Evolutionary conservation across 441 rosid genomes (phyloP), one percentile per base, ranked within the genome.

Genomic region (Eutrema salsugineum): DNA sequence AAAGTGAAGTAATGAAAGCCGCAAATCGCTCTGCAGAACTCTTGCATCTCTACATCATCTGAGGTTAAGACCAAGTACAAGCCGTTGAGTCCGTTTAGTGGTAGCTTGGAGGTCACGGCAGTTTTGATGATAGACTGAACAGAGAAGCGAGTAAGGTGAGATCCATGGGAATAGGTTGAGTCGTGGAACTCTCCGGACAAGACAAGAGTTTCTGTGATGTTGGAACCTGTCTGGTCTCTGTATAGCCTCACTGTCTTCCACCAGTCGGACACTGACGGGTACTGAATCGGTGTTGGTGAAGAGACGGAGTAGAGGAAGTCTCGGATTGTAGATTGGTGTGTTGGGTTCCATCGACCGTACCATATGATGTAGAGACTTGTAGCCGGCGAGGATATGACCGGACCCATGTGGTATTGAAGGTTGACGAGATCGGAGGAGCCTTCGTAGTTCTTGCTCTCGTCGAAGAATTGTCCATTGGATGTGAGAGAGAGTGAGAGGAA

Each of bases 1-100:
- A 91, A 94, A 10, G 97, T 90, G 79, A 91, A 94, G 73, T 87
- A 91, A 81, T 94, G 99, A 84, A 91, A 94, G 77, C 99, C 99
- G 36, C 99, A 94, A 0, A 91, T 94, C 53, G 88, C 85, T 27
- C 94, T 86, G 77, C 99, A 94, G 78, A 90, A 94, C 77, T 94
- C 99, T 81, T 90, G 90, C 55, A 91, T 94, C 83, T 84, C 83
- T 78, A 94, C 99, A 72, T 94, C 97, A n/a, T 69, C 86, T 5
- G 99, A 71, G 4, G 99, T 90, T 30, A 94, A 76, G 61, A 94
- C 59, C 2, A 94, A 81, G 80, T 94, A 94, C 5, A 94, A 38
- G 60, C 98, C 98, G 64, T 86, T 82, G 50, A 79, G 87, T 1
- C 89, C 82, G 63, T 88, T 88, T 53, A 80, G 77, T 20, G 96